Evolutionary conservation across 2,329 filamentous ascomycete species (phyloP).

Genomic region (Bipolaris oryzae): DNA sequence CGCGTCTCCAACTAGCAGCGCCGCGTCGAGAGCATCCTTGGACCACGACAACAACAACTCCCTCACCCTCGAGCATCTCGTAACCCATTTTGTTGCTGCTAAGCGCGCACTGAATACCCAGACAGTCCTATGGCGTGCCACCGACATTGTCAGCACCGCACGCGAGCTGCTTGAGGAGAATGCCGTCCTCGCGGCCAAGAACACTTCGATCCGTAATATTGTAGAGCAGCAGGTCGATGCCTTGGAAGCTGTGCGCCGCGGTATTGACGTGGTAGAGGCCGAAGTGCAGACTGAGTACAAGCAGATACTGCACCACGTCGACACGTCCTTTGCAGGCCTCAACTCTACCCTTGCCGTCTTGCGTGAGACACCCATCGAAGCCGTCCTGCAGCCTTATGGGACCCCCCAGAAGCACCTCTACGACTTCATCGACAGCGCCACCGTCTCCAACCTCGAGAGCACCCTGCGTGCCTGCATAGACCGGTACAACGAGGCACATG

Average conservation of each 20-base stretch:
- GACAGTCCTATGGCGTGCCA: slow-evolving; percentile 80
- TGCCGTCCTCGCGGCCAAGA: slow-evolving; percentile 67
- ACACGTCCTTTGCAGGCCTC: slow-evolving; percentile 68
- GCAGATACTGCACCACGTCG: slow-evolving; percentile 67
- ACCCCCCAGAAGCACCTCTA: slow-evolving; percentile 65
- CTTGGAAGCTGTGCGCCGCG: slow-evolving; percentile 52
- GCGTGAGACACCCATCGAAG: slow-evolving; percentile 67
- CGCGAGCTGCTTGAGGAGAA: slow-evolving; percentile 78
- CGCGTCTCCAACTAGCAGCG: slow-evolving; percentile 48
- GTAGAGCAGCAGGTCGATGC: slow-evolving; percentile 54
- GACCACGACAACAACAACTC: slow-evolving; percentile 41
- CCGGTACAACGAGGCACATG: slow-evolving; percentile 72
- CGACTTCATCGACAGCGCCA: slow-evolving; percentile 77
- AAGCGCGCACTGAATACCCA: slow-evolving; percentile 88
- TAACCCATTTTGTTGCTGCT: slow-evolving; percentile 81
- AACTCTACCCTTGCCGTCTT: slow-evolving; percentile 70
- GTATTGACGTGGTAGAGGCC: slow-evolving; percentile 50
- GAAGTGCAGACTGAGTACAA: slow-evolving; percentile 54
- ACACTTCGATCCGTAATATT: slow-evolving; percentile 50
- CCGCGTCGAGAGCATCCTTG: slow-evolving; percentile 31
- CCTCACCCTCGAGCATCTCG: slow-evolving; percentile 72
- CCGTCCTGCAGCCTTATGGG: slow-evolving; percentile 62
- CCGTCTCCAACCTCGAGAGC: slow-evolving; percentile 69
- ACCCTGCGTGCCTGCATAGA: slow-evolving; percentile 73
- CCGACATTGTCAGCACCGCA: slow-evolving; percentile 80